Evolutionary conservation across 441 rosid species (phyloP).

Genomic region (Euphorbia schlechtendalii): DNA sequence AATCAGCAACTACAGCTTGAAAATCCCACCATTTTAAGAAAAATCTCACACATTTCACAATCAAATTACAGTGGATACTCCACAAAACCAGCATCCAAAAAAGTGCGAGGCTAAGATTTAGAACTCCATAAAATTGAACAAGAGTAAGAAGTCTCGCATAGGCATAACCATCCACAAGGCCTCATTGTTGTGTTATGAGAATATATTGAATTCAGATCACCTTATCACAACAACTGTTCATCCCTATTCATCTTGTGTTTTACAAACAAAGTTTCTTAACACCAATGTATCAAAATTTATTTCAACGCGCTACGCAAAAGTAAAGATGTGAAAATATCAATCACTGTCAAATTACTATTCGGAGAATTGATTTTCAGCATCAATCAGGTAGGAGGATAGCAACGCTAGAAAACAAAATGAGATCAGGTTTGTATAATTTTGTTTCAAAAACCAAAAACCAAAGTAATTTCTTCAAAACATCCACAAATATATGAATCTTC

Average conservation of each 20-base stretch:
- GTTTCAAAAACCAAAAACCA: background rate
- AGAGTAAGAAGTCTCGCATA: background rate
- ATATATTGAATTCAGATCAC: background rate
- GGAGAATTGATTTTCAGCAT: background rate
- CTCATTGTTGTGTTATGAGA: background rate
- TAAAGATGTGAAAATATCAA: too few relatives aligned
- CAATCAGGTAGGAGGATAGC: background rate
- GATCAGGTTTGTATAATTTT: background rate
- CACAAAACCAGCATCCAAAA: background rate
- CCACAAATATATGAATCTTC: background rate
- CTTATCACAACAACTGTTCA: background rate
- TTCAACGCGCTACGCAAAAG: too few relatives aligned
- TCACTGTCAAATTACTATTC: background rate
- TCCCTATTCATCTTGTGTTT: background rate
- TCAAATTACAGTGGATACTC: background rate
- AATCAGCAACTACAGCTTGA: background rate
- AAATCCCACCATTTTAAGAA: background rate
- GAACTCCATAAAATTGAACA: background rate
- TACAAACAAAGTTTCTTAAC: background rate
- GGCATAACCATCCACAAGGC: background rate
- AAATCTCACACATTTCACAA: constrained; percentile 1
- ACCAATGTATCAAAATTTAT: background rate
- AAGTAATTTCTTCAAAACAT: background rate
- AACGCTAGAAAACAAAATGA: background rate
- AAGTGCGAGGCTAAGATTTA: background rate